Percentiles rank a stretch among this genome's conserved stretches.
Evolutionary conservation across 208 protist species (phyloP).

Genomic region (Trichomonas vaginalis): DNA sequence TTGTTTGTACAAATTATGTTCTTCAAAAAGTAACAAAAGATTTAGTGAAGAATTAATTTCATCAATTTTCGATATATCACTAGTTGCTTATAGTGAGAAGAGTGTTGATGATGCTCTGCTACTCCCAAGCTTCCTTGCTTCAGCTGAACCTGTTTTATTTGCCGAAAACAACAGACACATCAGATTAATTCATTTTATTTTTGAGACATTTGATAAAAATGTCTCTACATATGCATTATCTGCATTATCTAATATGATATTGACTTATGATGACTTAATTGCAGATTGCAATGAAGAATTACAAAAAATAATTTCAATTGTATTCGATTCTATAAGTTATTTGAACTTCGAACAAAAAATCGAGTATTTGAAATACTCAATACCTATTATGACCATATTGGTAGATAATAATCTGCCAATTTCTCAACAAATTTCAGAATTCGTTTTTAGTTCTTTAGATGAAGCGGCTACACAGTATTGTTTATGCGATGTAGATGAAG

Average conservation of each 20-base stretch:
- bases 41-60: not conserved
- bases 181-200: not conserved
- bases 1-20: not conserved
- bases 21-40: not conserved
- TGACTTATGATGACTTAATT: not conserved
- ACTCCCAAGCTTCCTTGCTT: not conserved
- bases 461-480: not conserved
- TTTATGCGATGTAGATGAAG: not conserved
- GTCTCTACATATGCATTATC: not conserved
- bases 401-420: not conserved
- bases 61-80: not conserved
- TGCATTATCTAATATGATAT: not conserved
- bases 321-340: not conserved
- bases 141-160: not conserved
- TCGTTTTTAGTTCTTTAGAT: not conserved
- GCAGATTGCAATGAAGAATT: not conserved
- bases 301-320: not conserved
- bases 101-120: not conserved
- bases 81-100: not conserved
- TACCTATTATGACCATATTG: not conserved
- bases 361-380: not conserved
- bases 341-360: not conserved
- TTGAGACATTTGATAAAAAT: not conserved
- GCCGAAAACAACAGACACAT: not conserved
- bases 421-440: not conserved